phyloP scores from a whole-genome alignment of 108 stramenopile genomes.

The Skeletonema grethae region DNA sequence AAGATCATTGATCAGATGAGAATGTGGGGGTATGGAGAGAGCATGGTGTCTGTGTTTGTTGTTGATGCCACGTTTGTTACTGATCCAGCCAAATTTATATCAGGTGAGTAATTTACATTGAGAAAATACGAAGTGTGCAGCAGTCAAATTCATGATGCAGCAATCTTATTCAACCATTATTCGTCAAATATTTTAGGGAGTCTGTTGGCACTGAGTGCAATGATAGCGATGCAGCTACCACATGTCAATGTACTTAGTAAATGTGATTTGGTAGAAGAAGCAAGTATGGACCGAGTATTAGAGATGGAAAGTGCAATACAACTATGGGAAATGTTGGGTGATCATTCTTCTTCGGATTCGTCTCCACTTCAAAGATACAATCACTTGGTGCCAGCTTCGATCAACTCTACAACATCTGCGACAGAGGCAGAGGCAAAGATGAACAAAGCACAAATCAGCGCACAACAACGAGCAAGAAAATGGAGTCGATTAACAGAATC shows the following conservation, averaged over 20 bases:
- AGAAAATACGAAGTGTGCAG: background rate
- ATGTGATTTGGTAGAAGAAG: constrained; percentile 90
- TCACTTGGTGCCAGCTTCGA: background rate
- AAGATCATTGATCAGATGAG: constrained; percentile 82
- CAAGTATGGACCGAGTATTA: constrained; percentile 73
- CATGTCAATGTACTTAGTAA: constrained; percentile 97
- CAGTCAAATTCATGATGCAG: background rate
- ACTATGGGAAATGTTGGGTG: constrained; percentile 69
- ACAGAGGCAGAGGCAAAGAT: background rate
- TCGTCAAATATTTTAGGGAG: background rate
- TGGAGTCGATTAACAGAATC: constrained; percentile 83
- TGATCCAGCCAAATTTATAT: constrained; percentile 92
- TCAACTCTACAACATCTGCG: background rate
- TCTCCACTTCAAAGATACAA: background rate
- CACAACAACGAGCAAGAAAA: constrained; percentile 30
- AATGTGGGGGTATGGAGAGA: constrained; percentile 80
- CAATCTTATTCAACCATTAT: background rate
- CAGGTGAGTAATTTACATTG: constrained; percentile 58
- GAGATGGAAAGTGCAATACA: constrained; percentile 77
- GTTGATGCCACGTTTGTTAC: constrained; percentile 92
- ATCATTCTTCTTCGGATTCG: constrained; percentile 12
- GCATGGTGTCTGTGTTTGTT: constrained; percentile 90
- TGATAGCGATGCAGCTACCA: constrained; percentile 95
- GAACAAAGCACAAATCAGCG: constrained; percentile 1
- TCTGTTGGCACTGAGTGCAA: constrained; percentile 90